Base-by-base conservation (phyloP, 371 early-diverging fungal species). In the Syncephalastrum racemosum region DNA sequence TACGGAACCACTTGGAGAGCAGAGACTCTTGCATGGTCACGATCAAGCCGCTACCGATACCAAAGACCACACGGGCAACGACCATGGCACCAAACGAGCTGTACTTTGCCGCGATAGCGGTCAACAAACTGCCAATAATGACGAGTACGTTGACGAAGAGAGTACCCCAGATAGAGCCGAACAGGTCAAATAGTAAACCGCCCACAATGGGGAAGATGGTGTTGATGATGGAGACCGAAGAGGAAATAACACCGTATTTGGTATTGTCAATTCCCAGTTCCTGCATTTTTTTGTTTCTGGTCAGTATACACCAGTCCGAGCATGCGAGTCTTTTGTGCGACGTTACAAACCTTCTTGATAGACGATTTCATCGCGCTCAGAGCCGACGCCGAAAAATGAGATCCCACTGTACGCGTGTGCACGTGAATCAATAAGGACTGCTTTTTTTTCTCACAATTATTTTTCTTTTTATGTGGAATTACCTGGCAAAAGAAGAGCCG, bases 11-110 rank as follows among this genome's bases (percentile, higher is more conserved):
- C 53, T 81, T 79, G 0, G 78, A 71, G 2, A 83, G 59, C 0
- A 83, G 67, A 6, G 82, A 77, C 63, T 84, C 81, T 65, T 84
- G 84, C 70, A 78, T 76, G 3, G 82, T 80, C 18, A 81, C 79
- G 60, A 84, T 77, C 22, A 77, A 53, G 39, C 79, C 79, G 44
- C 73, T 70, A 4, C 84, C 84, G 43, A 84, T 71, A 36, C 82
- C 84, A 51, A 80, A 81, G 5, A 81, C 51, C 1, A 81, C 66
- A 40, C 81, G 77, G n/a, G 74, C 79, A 15, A 71, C 69, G 2
- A 83, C 68, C 73, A 83, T 71, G 8, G 77, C 27, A 3, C 68
- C 58, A 56, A 71, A 81, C 0, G 64, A 66, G 3, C 63, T 40
- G 13, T 64, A 53, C 16, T 77, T 64, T 12, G 80, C 71, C 18